These are phyloP conservation scores for Daldinia sp. DNA, from an alignment of 2,329 filamentous ascomycete species.

Conservation along the genomic window DNA sequence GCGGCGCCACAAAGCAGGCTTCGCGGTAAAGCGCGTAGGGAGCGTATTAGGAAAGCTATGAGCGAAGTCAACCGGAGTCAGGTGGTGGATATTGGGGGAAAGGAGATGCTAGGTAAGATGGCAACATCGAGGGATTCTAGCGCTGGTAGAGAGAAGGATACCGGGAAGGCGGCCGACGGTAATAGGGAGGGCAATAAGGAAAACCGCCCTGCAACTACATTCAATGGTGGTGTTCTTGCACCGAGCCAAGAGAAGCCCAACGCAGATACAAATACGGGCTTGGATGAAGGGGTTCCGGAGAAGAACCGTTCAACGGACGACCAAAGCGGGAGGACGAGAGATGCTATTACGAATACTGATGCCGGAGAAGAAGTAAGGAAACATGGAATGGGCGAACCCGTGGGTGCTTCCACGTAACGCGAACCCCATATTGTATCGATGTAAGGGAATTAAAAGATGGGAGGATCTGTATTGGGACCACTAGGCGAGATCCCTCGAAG, in stretches of 20 bases:
- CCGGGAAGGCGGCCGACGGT: conserved; percentile 37
- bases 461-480: not conserved
- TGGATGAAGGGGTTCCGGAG: conserved; percentile 8
- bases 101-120: conserved; percentile 36
- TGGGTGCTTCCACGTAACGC: conserved; percentile 9
- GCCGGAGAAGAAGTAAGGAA: conserved; percentile 1
- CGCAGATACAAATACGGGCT: conserved; percentile 2
- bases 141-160: conserved; percentile 40
- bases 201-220: conserved; percentile 47
- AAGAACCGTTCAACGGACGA: conserved; percentile 23
- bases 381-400: not conserved
- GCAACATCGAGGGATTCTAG: conserved; percentile 36
- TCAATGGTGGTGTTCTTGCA: not conserved
- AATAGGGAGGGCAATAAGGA: conserved; percentile 55
- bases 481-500: not conserved
- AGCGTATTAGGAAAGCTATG: conserved; percentile 65
- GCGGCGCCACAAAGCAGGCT: conserved; percentile 65
- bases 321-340: conserved; percentile 9
- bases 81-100: conserved; percentile 45
- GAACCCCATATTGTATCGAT: not conserved
- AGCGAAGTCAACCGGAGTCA: conserved; percentile 56
- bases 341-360: not conserved
- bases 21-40: conserved; percentile 62
- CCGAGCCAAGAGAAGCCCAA: conserved; percentile 1
- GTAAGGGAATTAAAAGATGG: not conserved